phyloP scores from a whole-genome alignment of 2,329 filamentous ascomycete species.

The Alternaria sp. region DNA sequence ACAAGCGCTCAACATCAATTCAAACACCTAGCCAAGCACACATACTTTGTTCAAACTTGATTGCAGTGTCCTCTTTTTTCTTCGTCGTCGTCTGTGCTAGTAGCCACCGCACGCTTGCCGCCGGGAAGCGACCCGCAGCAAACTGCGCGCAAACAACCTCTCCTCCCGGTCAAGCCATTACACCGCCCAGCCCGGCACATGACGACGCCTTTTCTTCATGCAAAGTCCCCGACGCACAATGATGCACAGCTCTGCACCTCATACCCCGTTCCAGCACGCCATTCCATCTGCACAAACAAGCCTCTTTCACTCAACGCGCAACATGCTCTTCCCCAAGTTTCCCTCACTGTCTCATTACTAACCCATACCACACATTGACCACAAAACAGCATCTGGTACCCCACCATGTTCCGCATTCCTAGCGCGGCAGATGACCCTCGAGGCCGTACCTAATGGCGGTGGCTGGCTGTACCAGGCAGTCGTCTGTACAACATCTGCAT shows the following conservation, averaged over 20 bases:
- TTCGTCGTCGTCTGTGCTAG: neutral
- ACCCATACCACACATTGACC: neutral
- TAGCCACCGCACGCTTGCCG: neutral
- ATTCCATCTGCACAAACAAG: neutral
- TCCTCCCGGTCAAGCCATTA: neutral
- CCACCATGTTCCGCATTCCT: neutral
- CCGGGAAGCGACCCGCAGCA: neutral
- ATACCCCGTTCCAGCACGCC: neutral
- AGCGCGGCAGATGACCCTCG: neutral
- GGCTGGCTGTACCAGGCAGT: neutral
- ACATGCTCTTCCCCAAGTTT: neutral
- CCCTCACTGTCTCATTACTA: neutral
- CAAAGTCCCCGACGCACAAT: neutral
- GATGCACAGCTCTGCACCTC: neutral
- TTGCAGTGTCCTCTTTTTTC: no score
- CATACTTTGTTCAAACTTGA: neutral
- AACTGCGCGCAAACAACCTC: neutral
- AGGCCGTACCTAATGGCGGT: neutral
- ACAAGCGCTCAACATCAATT: neutral
- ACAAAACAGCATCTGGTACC: neutral
- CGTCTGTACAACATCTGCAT: neutral
- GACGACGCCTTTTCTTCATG: neutral
- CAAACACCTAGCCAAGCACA: slow-evolving; percentile 5
- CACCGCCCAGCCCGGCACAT: neutral
- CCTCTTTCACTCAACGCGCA: slow-evolving; percentile 2